Base-by-base conservation (phyloP, 2,329 filamentous ascomycete genomes). In the Dendryphion nanum region DNA sequence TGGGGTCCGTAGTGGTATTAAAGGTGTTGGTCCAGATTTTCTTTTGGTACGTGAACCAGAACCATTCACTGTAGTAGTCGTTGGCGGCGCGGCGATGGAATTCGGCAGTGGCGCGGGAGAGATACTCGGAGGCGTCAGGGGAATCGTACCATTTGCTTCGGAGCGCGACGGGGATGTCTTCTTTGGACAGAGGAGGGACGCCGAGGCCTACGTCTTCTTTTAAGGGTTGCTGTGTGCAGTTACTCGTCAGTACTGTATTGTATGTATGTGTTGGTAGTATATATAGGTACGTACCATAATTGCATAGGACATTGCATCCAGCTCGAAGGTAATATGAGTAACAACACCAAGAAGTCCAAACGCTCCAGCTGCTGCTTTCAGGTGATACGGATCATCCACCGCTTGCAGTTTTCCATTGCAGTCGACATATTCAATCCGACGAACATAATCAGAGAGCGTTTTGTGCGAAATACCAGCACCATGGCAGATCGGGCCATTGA, bases 291-390 rank as follows among this genome's bases (percentile, higher is more conserved):
- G 40, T 38, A 49, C 45, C 50, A 75, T 62, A n/a, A 69, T 50
- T 2, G 72, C 72, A 35, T 74, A 75, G 4, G 60, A 66, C 70
- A 76, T 73, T 0, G 66, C 59, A 29, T 72, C 66, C 13, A 75
- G 56, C 45, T 72, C 69, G 16, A 74, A 63, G 1, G 72, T 74
- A 30, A 75, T 60, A 46, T 76, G 71, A 1, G 73, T 76, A 12
- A 75, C 63, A 13, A 76, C 62, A 4, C 72, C 72, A 14, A 75
- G 61, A 3, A 75, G 60, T 2, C 71, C 72, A 32, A 75, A 74
- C 38, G 43, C 38, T 17, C 57, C 57, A 7, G 69, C 67, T 1
- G 71, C 72, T 5, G 70, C 71, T 35, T 57, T 55, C 30, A 75
- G 58, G 4, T 64, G 63, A 1, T 50, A 45, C 7, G 61, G 59